Evolutionary conservation across 352 stramenopile genomes (phyloP).

Genomic region (Phytopythium litorale): DNA sequence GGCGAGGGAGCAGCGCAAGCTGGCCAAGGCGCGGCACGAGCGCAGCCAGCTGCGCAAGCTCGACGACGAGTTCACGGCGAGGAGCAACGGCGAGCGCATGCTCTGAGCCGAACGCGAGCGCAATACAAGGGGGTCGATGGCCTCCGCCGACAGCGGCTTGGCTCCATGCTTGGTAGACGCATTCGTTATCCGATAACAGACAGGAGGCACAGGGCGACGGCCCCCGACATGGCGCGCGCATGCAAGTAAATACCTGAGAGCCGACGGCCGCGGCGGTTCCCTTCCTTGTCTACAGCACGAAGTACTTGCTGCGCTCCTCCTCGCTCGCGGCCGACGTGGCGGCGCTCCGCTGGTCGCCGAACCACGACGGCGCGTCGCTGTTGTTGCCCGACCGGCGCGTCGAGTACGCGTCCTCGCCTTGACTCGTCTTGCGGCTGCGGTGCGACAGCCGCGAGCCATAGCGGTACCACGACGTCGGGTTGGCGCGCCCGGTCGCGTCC

Average conservation of each 20-base stretch:
- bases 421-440: conserved; percentile 57
- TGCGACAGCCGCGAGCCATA: conserved; percentile 71
- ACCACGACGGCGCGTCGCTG: conserved; percentile 21
- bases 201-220: not conserved
- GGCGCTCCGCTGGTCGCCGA: conserved; percentile 33
- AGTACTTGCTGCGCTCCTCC: conserved; percentile 81
- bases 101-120: conserved; percentile 8
- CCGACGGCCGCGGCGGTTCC: conserved; percentile 8
- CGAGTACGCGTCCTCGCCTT: conserved; percentile 39
- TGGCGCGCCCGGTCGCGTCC: conserved; percentile 32
- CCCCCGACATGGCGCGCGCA: not conserved
- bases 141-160: not conserved
- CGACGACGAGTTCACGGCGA: conserved; percentile 23
- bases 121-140: not conserved
- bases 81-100: conserved; percentile 12
- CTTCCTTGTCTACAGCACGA: conserved; percentile 60
- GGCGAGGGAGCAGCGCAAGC: conserved; percentile 44
- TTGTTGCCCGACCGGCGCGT: conserved; percentile 63
- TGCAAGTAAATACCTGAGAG: conserved; percentile 5
- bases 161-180: not conserved
- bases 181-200: not conserved
- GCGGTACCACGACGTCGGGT: conserved; percentile 66
- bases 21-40: conserved; percentile 38
- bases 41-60: conserved; percentile 50
- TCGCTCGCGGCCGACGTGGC: conserved; percentile 45